A percentile compares a stretch with the other conserved stretches of the same genome.
phyloP scores from a whole-genome alignment of 2,329 filamentous ascomycete genomes.

The Botrytis paeoniae region DNA sequence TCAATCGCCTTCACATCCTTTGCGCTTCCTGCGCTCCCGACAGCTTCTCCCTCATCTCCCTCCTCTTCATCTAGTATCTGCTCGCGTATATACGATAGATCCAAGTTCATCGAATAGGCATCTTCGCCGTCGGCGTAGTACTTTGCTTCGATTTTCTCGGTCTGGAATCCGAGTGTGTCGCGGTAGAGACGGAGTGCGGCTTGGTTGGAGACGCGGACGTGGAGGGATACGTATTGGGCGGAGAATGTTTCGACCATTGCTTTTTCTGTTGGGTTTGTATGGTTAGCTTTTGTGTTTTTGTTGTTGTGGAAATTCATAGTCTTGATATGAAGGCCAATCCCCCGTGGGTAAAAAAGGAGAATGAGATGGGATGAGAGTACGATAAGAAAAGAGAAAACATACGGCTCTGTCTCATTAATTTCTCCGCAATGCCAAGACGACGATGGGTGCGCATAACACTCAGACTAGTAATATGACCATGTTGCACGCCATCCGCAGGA shows the following conservation, averaged over 20 bases:
- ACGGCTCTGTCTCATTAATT: conserved; percentile 96
- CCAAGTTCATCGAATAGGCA: conserved; percentile 89
- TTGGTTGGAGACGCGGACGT: conserved; percentile 91
- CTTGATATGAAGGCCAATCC: neutral
- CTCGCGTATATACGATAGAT: conserved; percentile 60
- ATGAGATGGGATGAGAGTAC: neutral
- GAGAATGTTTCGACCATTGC: conserved; percentile 96
- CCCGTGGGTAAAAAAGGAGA: neutral
- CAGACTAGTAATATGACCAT: conserved; percentile 94
- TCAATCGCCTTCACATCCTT: conserved; percentile 50
- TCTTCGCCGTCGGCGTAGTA: conserved; percentile 99
- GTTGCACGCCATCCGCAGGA: conserved; percentile 81
- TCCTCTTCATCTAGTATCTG: conserved; percentile 46
- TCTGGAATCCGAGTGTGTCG: conserved; percentile 84
- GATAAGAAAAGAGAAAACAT: conserved; percentile 42
- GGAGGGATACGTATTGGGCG: conserved; percentile 89
- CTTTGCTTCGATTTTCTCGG: conserved; percentile 80
- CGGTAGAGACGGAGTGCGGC: conserved; percentile 91
- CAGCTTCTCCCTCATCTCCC: conserved; percentile 62
- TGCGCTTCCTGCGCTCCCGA: conserved; percentile 60
- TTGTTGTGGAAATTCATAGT: too few species aligned
- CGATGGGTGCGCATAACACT: conserved; percentile 96
- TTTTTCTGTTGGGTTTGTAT: conserved; percentile 55
- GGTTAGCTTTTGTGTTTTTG: neutral
- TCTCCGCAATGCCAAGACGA: conserved; percentile 87